A percentile compares a stretch with the other conserved stretches of the same genome.
Evolutionary conservation across 257 asterid genomes (phyloP).

Genomic region (Rubia yunnanensis): DNA sequence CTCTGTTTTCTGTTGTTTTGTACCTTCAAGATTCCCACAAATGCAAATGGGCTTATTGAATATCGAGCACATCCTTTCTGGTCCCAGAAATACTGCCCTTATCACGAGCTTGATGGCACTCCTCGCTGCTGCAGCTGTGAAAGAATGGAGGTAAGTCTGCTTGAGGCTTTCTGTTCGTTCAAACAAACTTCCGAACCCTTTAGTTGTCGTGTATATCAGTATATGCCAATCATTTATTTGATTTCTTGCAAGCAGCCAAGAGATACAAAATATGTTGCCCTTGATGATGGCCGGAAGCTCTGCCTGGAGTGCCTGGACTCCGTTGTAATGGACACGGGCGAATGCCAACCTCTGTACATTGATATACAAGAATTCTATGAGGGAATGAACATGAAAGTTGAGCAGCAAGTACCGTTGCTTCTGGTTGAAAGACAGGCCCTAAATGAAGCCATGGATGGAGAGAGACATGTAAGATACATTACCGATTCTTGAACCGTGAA

Average conservation of each 20-base stretch:
- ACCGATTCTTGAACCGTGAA: not conserved
- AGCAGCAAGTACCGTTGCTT: slow-evolving; percentile 76
- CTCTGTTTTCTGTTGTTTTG: not conserved
- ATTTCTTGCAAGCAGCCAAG: slow-evolving; percentile 42
- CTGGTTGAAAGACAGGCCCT: slow-evolving; percentile 90
- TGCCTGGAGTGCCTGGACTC: slow-evolving; percentile 94
- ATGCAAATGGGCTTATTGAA: slow-evolving; percentile 88
- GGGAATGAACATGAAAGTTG: slow-evolving; percentile 68
- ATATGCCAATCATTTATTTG: not conserved
- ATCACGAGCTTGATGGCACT: slow-evolving; percentile 92
- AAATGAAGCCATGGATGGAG: slow-evolving; percentile 93
- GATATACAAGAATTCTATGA: slow-evolving; percentile 75
- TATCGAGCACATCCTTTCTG: slow-evolving; percentile 94
- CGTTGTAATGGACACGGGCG: slow-evolving; percentile 67
- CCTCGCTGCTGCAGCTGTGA: slow-evolving; percentile 98
- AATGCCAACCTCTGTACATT: slow-evolving; percentile 76
- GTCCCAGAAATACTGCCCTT: slow-evolving; percentile 97
- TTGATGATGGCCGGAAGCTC: slow-evolving; percentile 83
- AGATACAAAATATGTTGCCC: slow-evolving; percentile 58
- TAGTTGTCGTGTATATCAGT: not conserved
- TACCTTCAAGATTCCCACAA: slow-evolving; percentile 80
- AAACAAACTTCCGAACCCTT: not conserved
- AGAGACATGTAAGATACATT: slow-evolving; percentile 52
- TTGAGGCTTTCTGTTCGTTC: not conserved
- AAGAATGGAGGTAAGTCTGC: slow-evolving; percentile 70